A percentile compares a stretch with the other conserved stretches of the same genome.
Conservation (phyloP, 2,329 filamentous ascomycete species). For the Pestalotiopsis sp. region DNA sequence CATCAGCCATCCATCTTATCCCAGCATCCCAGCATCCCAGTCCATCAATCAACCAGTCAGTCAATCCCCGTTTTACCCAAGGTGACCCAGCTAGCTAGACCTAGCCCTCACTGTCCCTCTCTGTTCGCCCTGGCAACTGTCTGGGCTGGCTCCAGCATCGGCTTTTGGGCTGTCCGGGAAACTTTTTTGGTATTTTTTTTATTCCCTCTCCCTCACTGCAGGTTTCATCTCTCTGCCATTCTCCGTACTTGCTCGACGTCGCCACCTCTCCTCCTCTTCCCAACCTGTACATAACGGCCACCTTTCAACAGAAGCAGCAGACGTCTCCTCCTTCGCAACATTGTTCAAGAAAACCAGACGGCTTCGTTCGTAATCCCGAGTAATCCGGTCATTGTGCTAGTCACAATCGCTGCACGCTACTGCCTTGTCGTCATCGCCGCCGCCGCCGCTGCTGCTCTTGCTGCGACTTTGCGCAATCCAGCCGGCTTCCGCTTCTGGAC, state of each 20-base stretch:
- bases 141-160: neutral
- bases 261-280: neutral
- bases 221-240: neutral
- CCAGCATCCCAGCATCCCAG: neutral
- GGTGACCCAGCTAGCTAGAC: neutral
- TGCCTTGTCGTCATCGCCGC: constrained; percentile 6
- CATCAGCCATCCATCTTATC: neutral
- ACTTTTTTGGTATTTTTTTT: neutral
- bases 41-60: too few relatives aligned
- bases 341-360: neutral
- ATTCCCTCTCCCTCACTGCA: neutral
- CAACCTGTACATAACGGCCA: neutral
- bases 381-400: neutral
- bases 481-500: constrained; percentile 27
- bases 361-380: neutral
- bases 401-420: neutral
- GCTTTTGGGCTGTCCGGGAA: neutral
- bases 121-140: neutral
- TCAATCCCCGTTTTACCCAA: neutral
- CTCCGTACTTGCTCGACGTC: neutral
- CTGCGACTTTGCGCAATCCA: constrained; percentile 24
- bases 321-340: neutral
- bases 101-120: neutral
- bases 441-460: neutral
- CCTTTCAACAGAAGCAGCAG: neutral